phyloP scores from a whole-genome alignment of 192 early-diverging fungal genomes.

The Backusella tarrabulga region DNA sequence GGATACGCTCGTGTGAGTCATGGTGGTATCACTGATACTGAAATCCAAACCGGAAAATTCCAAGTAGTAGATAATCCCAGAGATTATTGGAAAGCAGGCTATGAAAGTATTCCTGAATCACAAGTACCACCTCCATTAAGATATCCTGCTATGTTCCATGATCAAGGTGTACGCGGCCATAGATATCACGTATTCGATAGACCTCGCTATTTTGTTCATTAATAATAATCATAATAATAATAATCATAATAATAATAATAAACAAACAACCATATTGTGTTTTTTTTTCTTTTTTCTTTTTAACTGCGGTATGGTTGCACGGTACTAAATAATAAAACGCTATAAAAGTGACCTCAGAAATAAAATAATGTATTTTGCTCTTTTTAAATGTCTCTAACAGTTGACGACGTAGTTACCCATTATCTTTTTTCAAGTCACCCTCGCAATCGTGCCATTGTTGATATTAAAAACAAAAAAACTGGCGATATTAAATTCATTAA shows the following conservation, averaged over 20 bases:
- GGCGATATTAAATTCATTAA: slow-evolving; percentile 17
- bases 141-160: slow-evolving; percentile 69
- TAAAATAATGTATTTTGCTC: not conserved
- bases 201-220: slow-evolving; percentile 64
- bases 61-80: slow-evolving; percentile 47
- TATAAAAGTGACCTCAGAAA: not conserved
- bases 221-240: not conserved
- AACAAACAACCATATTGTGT: not conserved
- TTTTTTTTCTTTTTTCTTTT: not conserved
- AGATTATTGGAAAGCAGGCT: slow-evolving; percentile 49
- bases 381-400: slow-evolving; percentile 9
- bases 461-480: slow-evolving; percentile 23
- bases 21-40: slow-evolving; percentile 80
- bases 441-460: slow-evolving; percentile 18
- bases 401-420: slow-evolving; percentile 7
- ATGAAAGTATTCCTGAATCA: slow-evolving; percentile 55
- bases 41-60: slow-evolving; percentile 82
- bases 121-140: slow-evolving; percentile 51
- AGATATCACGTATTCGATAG: slow-evolving; percentile 78
- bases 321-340: not conserved
- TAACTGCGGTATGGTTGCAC: not conserved
- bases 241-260: not conserved
- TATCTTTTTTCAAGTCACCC: slow-evolving; percentile 14
- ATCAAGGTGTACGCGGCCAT: slow-evolving; percentile 68
- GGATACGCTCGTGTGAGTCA: slow-evolving; percentile 78